Evolutionary conservation across 176 grass and related monocot species (phyloP).

Genomic region (Leersia perrieri): DNA sequence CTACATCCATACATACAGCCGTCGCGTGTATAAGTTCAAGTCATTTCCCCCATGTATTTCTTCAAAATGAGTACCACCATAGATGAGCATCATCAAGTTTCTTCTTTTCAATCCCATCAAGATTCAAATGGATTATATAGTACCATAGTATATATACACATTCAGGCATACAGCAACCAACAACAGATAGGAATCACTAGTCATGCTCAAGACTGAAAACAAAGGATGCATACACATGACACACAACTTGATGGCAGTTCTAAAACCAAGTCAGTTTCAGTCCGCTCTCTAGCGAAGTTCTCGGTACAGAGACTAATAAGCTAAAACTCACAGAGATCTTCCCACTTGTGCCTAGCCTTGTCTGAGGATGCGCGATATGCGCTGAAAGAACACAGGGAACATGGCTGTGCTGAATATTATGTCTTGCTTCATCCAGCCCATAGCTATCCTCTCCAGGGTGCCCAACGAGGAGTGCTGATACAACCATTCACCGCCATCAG

Average conservation of each 20-base stretch:
- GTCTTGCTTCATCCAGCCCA: conserved; percentile 78
- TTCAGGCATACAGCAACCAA: background rate
- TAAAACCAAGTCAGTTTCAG: background rate
- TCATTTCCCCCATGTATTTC: background rate
- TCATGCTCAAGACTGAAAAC: no score
- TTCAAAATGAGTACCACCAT: no score
- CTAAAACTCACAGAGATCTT: background rate
- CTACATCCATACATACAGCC: no score
- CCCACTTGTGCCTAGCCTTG: background rate
- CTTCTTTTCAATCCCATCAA: background rate
- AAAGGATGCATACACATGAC: background rate
- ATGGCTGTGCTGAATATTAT: conserved; percentile 54
- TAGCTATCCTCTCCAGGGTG: conserved; percentile 53
- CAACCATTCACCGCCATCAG: conserved; percentile 41
- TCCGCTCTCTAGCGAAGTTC: background rate
- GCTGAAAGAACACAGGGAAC: conserved; percentile 59
- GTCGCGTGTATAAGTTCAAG: background rate
- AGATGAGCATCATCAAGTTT: background rate
- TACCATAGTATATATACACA: background rate
- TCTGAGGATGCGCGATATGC: conserved; percentile 29
- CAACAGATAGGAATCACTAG: background rate
- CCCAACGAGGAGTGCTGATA: conserved; percentile 63
- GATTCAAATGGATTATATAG: background rate
- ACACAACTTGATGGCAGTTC: background rate
- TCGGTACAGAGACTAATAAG: background rate